phyloP scores from a whole-genome alignment of 345 rosid genomes.

The Syzygium aromaticum region DNA sequence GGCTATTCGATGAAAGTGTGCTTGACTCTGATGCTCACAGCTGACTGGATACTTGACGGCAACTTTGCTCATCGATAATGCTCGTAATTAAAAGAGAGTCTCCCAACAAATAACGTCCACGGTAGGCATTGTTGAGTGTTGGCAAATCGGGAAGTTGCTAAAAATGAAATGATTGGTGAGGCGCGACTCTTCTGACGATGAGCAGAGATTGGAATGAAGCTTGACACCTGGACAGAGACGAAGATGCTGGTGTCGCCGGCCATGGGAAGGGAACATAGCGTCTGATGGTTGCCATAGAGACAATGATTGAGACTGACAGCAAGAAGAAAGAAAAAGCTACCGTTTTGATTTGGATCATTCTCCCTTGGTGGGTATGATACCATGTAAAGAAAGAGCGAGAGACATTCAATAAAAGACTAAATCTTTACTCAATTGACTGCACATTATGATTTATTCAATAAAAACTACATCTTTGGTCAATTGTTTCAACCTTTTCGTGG shows the following conservation, averaged over 20 bases:
- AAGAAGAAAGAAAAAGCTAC: not conserved
- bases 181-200: not conserved
- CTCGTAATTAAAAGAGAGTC: not conserved
- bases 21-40: not conserved
- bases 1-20: not conserved
- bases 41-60: not conserved
- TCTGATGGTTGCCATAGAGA: not conserved
- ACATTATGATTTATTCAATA: too few species aligned
- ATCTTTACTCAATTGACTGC: not conserved
- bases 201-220: not conserved
- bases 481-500: too few species aligned
- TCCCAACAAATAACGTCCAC: not conserved
- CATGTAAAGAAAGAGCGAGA: not conserved
- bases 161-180: not conserved
- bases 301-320: not conserved
- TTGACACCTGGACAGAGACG: not conserved
- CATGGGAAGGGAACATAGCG: not conserved
- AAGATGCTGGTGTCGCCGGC: not conserved
- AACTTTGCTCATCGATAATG: not conserved
- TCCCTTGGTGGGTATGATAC: not conserved
- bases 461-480: too few species aligned
- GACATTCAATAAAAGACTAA: not conserved
- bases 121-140: not conserved
- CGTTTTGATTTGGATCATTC: not conserved
- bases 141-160: not conserved